These are phyloP conservation scores for Eleusine coracana DNA, from an alignment of 176 grass and related monocot species.

Conservation along the genomic window DNA sequence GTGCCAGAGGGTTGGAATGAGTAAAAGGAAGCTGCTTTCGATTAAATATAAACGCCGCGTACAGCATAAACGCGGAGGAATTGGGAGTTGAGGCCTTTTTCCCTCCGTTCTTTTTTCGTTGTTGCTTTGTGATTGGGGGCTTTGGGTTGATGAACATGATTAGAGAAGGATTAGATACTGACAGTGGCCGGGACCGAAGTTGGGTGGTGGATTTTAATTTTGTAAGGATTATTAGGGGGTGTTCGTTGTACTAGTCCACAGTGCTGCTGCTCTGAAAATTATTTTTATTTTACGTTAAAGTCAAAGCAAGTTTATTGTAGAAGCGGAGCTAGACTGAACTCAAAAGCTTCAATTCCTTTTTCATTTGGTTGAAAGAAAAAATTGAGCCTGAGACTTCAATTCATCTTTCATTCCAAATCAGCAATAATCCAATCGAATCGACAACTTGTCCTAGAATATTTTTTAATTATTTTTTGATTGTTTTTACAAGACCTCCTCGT, in stretches of 20 bases:
- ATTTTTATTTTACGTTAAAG: background rate
- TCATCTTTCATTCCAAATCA: background rate
- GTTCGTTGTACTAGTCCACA: background rate
- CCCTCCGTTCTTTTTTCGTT: background rate
- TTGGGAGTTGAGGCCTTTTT: background rate
- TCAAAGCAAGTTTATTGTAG: background rate
- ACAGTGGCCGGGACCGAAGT: background rate
- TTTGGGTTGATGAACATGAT: slow-evolving; percentile 21
- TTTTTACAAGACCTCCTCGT: no score
- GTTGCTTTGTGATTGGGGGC: slow-evolving; percentile 15
- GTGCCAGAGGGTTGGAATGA: slow-evolving; percentile 52
- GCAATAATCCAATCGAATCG: background rate
- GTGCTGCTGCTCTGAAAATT: background rate
- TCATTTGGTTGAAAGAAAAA: background rate
- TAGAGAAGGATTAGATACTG: slow-evolving; percentile 24
- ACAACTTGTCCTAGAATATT: no score
- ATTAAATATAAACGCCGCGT: slow-evolving; percentile 44
- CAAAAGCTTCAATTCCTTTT: background rate
- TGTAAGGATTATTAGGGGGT: background rate
- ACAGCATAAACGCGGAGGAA: slow-evolving; percentile 13
- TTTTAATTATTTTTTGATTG: no score
- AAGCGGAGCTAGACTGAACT: background rate
- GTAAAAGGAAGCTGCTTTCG: slow-evolving; percentile 49
- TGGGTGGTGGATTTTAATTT: background rate
- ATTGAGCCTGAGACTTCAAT: background rate